A percentile compares a stretch with the other conserved stretches of the same genome.
These are phyloP conservation scores for Albizia julibrissin DNA, from an alignment of 306 rosid genomes.

Conservation along the genomic window DNA sequence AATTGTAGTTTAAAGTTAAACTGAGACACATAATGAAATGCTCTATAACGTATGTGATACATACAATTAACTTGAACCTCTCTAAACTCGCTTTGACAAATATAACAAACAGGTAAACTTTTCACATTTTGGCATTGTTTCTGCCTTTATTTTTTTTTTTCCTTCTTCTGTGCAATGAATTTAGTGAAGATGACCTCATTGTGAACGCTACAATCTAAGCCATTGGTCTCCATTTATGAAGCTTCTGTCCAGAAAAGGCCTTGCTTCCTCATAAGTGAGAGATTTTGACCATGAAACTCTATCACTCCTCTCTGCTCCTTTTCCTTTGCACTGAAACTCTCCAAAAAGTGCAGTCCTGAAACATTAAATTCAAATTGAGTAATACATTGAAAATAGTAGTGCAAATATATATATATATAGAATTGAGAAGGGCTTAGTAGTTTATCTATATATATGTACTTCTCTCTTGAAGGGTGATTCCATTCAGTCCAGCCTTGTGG, in stretches of 20 bases:
- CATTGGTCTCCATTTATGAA: constrained; percentile 76
- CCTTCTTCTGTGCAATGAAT: neutral
- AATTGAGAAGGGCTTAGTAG: neutral
- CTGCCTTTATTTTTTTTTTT: neutral
- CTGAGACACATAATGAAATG: neutral
- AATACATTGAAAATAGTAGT: neutral
- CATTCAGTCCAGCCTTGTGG: constrained; percentile 85
- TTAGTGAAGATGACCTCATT: neutral
- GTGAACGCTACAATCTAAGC: constrained; percentile 58
- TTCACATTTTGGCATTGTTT: neutral
- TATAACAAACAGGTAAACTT: constrained; percentile 13
- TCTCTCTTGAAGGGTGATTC: constrained; percentile 69
- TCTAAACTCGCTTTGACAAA: neutral
- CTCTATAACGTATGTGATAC: constrained; percentile 13
- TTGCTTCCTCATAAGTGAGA: constrained; percentile 54
- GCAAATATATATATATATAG: too few species aligned
- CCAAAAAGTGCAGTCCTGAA: constrained; percentile 85
- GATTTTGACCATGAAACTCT: constrained; percentile 80
- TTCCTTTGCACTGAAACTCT: constrained; percentile 66
- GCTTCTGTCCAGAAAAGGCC: constrained; percentile 53
- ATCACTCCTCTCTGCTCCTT: constrained; percentile 57
- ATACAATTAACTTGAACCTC: neutral
- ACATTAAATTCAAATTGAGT: neutral
- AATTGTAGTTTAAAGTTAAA: neutral
- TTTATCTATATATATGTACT: constrained; percentile 31